phyloP scores from a whole-genome alignment of 768 basidiomycete genomes.

The Leccinum broughii region DNA sequence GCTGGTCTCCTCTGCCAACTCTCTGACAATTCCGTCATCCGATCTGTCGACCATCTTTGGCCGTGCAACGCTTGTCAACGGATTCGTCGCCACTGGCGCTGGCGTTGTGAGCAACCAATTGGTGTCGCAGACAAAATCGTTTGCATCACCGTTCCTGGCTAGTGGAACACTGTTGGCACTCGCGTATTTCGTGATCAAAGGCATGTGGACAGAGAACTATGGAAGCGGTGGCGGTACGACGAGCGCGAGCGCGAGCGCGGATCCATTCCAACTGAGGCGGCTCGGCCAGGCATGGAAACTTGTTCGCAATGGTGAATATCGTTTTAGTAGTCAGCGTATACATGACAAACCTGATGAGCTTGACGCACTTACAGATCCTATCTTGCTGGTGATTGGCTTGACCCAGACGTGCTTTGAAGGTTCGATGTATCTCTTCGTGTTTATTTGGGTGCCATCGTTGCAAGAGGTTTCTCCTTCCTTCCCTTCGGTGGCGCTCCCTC shows the following conservation, averaged over 20 bases:
- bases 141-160: conserved; percentile 64
- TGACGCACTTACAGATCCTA: conserved; percentile 44
- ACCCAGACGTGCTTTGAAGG: conserved; percentile 84
- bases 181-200: conserved; percentile 56
- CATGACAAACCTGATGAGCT: conserved; percentile 1
- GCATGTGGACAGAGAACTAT: conserved; percentile 69
- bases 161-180: conserved; percentile 57
- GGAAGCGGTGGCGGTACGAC: conserved; percentile 44
- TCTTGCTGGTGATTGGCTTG: conserved; percentile 64
- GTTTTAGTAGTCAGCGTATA: background rate
- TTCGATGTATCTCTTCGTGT: conserved; percentile 84
- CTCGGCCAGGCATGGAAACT: conserved; percentile 58
- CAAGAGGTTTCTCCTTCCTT: conserved; percentile 54
- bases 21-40: conserved; percentile 49
- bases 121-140: conserved; percentile 51
- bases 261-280: conserved; percentile 53
- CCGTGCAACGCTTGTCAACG: conserved; percentile 71
- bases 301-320: conserved; percentile 47
- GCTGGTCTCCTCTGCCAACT: conserved; percentile 64
- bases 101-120: conserved; percentile 69
- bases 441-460: conserved; percentile 77
- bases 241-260: conserved; percentile 18
- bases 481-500: conserved; percentile 48
- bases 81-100: conserved; percentile 66
- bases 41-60: conserved; percentile 73